Evolutionary conservation across 495 filamentous ascomycete genomes (phyloP), one percentile per base, ranked within the genome.

Genomic region (Hyaloscypha bicolor): DNA sequence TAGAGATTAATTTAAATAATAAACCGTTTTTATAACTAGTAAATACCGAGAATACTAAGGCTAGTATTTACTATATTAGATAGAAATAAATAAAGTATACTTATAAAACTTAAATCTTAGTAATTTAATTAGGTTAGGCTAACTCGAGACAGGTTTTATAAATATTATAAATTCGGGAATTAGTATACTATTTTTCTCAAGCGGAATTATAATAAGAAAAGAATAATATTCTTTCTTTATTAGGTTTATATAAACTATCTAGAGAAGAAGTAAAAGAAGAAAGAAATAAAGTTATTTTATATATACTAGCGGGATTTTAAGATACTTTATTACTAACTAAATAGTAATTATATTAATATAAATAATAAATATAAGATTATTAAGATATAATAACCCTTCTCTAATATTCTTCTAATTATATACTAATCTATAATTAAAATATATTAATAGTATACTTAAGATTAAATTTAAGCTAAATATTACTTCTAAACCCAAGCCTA

Each of bases 351-450:
- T 19, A 67, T 74, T 52, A 67, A 79, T 60, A 68, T 60, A 22
- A 68, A 71, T 62, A 60, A 75, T 59, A 52, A 12, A 55, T 65
- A 62, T 35, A 71, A 75, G 63, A 60, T 81, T 69, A 52, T 77
- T 63, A 80, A 78, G 74, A 77, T 79, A 64, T 30, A 29, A 42
- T 3, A 51, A 19, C 60, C 61, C 21, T 29, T 25, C 14, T 29
- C 52, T n/a, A 33, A n/a, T n/a, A 42, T 60, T 58, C 59, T 52
- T 48, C 14, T n/a, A 59, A 11, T 30, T 58, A 21, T 12, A 53
- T 29, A 31, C 66, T 68, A 22, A 68, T 30, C 51, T 35, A 39
- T 11, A 57, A 9, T 21, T 21, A 6, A 69, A 69, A 61, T 69
- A 59, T 60, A 64, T 69, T 30, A 60, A 69, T 37, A 61, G 21